phyloP scores from a whole-genome alignment of 257 asterid species.

The Nicotiana otophora region DNA sequence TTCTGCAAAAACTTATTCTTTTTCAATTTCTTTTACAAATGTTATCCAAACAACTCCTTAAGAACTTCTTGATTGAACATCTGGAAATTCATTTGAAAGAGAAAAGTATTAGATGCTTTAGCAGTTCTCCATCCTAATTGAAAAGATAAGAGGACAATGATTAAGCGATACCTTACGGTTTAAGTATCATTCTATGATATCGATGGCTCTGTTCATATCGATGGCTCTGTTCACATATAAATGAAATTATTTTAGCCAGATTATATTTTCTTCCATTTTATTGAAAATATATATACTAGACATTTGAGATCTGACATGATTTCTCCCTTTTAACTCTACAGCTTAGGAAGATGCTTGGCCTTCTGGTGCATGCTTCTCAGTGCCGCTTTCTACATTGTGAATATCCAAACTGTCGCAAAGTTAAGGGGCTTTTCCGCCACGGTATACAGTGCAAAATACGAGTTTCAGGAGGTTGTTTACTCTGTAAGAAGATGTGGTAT shows the following conservation, averaged over 20 bases:
- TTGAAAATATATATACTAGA: not conserved
- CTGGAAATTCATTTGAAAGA: not conserved
- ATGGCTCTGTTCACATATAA: not conserved
- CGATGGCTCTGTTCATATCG: not conserved
- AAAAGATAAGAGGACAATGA: not conserved
- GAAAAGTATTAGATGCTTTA: not conserved
- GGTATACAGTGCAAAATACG: constrained; percentile 81
- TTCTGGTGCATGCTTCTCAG: constrained; percentile 92
- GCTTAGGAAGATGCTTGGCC: constrained; percentile 97
- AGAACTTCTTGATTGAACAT: not conserved
- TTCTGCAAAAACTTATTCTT: not conserved
- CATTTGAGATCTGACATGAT: constrained; percentile 11
- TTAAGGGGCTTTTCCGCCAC: constrained; percentile 97
- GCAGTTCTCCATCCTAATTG: not conserved
- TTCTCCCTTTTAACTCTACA: constrained; percentile 36
- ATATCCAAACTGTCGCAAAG: constrained; percentile 91
- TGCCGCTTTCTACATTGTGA: constrained; percentile 74
- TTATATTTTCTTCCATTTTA: not conserved
- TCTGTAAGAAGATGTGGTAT: constrained; percentile 98
- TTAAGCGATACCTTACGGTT: not conserved
- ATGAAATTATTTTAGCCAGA: not conserved
- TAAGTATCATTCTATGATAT: not conserved
- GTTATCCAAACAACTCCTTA: not conserved
- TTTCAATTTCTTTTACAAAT: not conserved
- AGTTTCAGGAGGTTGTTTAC: constrained; percentile 85